Percentiles rank a stretch among this genome's conserved stretches.
Evolutionary conservation across 495 filamentous ascomycete species (phyloP).

Genomic region (Aspergillus bertholletiae): DNA sequence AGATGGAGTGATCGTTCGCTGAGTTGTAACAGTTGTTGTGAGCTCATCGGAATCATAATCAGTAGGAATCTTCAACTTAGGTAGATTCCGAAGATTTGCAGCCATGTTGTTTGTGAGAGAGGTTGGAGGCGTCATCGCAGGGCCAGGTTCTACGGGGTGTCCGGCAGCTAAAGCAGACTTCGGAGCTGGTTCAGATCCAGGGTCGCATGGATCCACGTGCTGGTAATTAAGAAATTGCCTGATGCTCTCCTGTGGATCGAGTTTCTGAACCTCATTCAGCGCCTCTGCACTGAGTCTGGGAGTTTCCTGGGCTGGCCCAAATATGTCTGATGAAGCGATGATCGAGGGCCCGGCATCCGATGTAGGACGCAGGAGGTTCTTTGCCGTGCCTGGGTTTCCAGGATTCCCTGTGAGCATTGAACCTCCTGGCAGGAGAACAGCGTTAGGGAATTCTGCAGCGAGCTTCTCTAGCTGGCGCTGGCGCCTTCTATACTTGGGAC

Average conservation of each 20-base stretch:
- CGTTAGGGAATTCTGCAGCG: constrained; percentile 65
- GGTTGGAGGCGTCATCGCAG: no score
- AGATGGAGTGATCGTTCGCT: constrained; percentile 24
- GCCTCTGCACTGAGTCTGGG: constrained; percentile 65
- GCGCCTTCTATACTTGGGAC: constrained; percentile 72
- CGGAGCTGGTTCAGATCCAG: constrained; percentile 31
- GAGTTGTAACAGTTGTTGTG: constrained; percentile 13
- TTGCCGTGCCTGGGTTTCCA: constrained; percentile 56
- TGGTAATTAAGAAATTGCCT: constrained; percentile 84
- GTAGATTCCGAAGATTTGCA: constrained; percentile 50
- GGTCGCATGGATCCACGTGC: constrained; percentile 55
- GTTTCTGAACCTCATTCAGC: constrained; percentile 60
- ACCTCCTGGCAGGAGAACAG: constrained; percentile 36
- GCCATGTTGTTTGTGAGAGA: constrained; percentile 14
- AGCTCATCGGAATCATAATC: constrained; percentile 2
- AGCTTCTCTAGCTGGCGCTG: constrained; percentile 65
- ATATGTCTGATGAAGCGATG: constrained; percentile 83
- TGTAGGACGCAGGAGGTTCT: constrained; percentile 24
- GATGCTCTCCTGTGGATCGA: constrained; percentile 89
- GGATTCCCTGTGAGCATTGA: constrained; percentile 57
- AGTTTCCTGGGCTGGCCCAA: constrained; percentile 55
- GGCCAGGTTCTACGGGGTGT: no score
- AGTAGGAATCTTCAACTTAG: constrained; percentile 53
- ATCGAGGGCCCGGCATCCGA: constrained; percentile 61
- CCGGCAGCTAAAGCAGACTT: constrained; percentile 25